These are phyloP conservation scores for Cyphellophora europaea DNA, from an alignment of 2,329 filamentous ascomycete genomes.

Conservation along the genomic window DNA sequence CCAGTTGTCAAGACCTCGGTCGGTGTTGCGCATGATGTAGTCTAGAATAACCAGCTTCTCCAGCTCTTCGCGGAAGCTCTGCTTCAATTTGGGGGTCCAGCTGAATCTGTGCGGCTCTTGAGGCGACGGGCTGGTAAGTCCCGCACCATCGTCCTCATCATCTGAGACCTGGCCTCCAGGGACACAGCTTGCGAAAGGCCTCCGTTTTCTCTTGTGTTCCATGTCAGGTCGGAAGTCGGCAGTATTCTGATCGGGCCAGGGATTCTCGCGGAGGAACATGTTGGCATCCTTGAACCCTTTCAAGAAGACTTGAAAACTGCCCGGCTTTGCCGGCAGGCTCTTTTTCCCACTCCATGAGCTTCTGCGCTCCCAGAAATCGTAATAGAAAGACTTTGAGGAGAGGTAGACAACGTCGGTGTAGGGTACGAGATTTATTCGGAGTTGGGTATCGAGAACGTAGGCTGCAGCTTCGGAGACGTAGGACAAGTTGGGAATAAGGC, in stretches of 20 bases:
- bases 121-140: conserved; percentile 31
- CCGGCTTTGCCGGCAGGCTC: conserved; percentile 76
- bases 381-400: conserved; percentile 95
- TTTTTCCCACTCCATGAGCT: conserved; percentile 83
- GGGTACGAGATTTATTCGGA: conserved; percentile 85
- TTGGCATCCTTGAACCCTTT: conserved; percentile 97
- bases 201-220: conserved; percentile 58
- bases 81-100: conserved; percentile 83
- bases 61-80: conserved; percentile 86
- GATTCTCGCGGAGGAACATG: conserved; percentile 85
- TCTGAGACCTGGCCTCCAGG: conserved; percentile 53
- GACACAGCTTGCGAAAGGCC: conserved; percentile 74
- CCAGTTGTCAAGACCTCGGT: conserved; percentile 95
- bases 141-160: conserved; percentile 49
- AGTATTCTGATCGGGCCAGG: conserved; percentile 86
- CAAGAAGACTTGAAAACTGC: conserved; percentile 94
- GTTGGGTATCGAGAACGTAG: conserved; percentile 83
- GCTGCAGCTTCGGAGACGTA: conserved; percentile 97
- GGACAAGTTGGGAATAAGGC: conserved; percentile 91
- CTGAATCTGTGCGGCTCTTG: conserved; percentile 49
- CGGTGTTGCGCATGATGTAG: conserved; percentile 98
- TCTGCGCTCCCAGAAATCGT: conserved; percentile 92
- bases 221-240: conserved; percentile 59
- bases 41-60: conserved; percentile 96
- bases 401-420: conserved; percentile 93